A percentile compares a stretch with the other conserved stretches of the same genome.
Conservation (phyloP, 805 yeast genomes). For the Saccharomyces paradoxus region DNA sequence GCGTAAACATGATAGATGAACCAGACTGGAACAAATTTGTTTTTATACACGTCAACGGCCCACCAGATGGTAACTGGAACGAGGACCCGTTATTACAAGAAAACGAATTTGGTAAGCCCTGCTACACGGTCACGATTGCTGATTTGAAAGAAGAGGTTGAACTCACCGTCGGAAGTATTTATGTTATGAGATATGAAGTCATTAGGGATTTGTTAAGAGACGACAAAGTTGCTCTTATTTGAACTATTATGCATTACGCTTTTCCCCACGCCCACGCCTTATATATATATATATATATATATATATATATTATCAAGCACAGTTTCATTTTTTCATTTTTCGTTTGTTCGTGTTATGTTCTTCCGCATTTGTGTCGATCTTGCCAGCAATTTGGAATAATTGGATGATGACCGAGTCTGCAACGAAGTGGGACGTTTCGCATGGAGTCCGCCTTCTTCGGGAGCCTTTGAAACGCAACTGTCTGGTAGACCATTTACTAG, state of each 20-base stretch:
- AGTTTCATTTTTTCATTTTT: neutral
- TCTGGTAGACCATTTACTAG: slow-evolving; percentile 32
- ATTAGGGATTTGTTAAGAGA: slow-evolving; percentile 35
- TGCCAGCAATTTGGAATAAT: slow-evolving; percentile 4
- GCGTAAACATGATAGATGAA: slow-evolving; percentile 63
- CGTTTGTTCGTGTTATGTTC: neutral
- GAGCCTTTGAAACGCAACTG: neutral
- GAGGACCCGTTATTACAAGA: slow-evolving; percentile 33
- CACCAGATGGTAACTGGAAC: slow-evolving; percentile 6
- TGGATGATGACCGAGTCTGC: slow-evolving; percentile 1
- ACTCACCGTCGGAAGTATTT: slow-evolving; percentile 56
- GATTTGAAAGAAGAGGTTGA: slow-evolving; percentile 46
- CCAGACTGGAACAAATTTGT: slow-evolving; percentile 78
- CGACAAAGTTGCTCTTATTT: slow-evolving; percentile 31
- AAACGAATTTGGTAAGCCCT: slow-evolving; percentile 30
- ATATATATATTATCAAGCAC: neutral
- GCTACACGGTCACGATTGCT: slow-evolving; percentile 36
- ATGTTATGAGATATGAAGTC: slow-evolving; percentile 61
- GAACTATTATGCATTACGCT: neutral
- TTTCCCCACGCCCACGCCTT: neutral
- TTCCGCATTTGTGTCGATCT: slow-evolving; percentile 1
- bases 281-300: neutral
- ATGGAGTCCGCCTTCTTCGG: neutral
- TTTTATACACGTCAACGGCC: slow-evolving; percentile 39
- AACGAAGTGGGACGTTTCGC: neutral